Base-by-base conservation (phyloP, 331 rosid genomes). In the Phaseolus coccineus region DNA sequence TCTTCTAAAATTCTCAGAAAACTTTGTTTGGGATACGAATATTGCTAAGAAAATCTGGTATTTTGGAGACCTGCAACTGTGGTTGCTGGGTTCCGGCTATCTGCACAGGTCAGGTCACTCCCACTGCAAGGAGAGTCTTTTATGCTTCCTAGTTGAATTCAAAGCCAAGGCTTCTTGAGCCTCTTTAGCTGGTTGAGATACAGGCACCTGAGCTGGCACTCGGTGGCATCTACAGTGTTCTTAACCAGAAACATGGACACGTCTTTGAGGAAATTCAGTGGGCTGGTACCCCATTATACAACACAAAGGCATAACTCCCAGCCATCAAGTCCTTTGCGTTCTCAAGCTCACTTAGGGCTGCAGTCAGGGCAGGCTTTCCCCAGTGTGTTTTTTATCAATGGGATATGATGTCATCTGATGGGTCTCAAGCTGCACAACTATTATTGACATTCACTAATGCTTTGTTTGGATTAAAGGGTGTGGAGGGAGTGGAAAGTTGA, bases 221-320 rank as follows among this genome's bases (percentile, higher is more conserved):
- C 10, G 97, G 97, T 35, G 98, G 98, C 10, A 92, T 94, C 62
- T 94, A 94, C 82, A 83, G 92, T 68, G 98, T 94, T 84, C 98
- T 94, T 12, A 94, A 94, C 47, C 96, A 90, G 88, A 91, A 89
- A 50, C 91, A 97, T 79, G 97, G 98, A 4, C 98, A 90, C 0
- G 97, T 94, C 1, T 91, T 91, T 0, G 96, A 94, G 85, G 98
- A 91, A 84, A 19, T 90, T 77, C 97, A 94, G 91, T 87, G 96
- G 86, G 96, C 93, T 0, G 97, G 98, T 2, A 94, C 98, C 12
- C 98, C 97, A 2, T 88, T 91, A 0, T 94, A 90, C 89, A 90
- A 89, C 87, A 86, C 90, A 68, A 92, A 92, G 83, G 97, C 94
- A 0, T 90, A 90, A 86, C 90, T 92, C 0, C 95, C 97, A 0